A percentile compares a stretch with the other conserved stretches of the same genome.
Evolutionary conservation across 371 early-diverging fungal species (phyloP).

Genomic region (Mortierella sp.): DNA sequence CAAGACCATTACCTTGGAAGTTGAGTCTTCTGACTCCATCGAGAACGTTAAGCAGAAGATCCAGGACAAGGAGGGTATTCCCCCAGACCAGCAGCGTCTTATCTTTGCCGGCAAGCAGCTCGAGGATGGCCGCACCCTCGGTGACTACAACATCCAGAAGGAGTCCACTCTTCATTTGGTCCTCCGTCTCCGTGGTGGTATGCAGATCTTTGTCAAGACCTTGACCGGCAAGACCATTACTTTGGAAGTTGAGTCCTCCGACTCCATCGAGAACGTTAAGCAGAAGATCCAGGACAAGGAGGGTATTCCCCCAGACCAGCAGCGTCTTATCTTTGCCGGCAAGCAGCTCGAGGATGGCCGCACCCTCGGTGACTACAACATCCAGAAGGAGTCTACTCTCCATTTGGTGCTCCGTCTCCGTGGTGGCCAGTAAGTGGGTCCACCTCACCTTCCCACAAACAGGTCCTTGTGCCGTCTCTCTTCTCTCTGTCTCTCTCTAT

Average conservation of each 20-base stretch:
- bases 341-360: constrained; percentile 97
- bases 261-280: constrained; percentile 89
- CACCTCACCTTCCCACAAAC: constrained; percentile 10
- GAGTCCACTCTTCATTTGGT: constrained; percentile 90
- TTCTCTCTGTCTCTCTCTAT: neutral
- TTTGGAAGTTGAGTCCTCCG: constrained; percentile 90
- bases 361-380: constrained; percentile 87
- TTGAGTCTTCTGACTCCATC: too few relatives aligned
- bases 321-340: constrained; percentile 97
- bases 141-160: constrained; percentile 53
- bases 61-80: constrained; percentile 96
- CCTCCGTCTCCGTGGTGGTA: constrained; percentile 84
- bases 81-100: constrained; percentile 82
- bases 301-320: constrained; percentile 79
- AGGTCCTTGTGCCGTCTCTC: neutral
- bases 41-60: too few relatives aligned
- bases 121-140: constrained; percentile 69
- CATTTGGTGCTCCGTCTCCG: constrained; percentile 87
- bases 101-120: constrained; percentile 90
- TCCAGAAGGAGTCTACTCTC: constrained; percentile 86
- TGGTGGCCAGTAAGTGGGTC: constrained; percentile 61
- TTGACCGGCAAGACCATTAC: constrained; percentile 98
- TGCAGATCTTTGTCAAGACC: constrained; percentile 96
- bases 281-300: constrained; percentile 97
- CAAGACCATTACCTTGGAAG: too few relatives aligned